phyloP scores from a whole-genome alignment of 1,284 basidiomycete genomes.

The Vanrija sp. region DNA sequence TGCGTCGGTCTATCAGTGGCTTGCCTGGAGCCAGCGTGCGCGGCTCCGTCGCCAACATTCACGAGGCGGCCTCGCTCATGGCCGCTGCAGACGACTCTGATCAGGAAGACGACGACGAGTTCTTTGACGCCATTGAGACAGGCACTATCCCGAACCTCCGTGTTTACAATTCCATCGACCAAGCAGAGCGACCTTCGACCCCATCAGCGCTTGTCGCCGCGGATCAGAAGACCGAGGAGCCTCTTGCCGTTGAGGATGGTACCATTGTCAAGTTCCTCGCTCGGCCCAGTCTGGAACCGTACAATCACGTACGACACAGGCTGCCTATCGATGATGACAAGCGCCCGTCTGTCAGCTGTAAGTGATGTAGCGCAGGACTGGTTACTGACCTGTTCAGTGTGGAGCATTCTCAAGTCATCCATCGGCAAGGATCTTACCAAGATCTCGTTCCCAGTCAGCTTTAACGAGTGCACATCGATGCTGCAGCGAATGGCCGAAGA shows the following conservation, averaged over 20 bases:
- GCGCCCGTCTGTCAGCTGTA: conserved; percentile 73
- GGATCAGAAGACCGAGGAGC: neutral
- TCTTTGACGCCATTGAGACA: conserved; percentile 93
- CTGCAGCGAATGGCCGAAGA: conserved; percentile 76
- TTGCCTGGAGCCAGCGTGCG: neutral
- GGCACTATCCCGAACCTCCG: conserved; percentile 67
- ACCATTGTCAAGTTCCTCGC: conserved; percentile 47
- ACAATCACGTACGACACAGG: conserved; percentile 61
- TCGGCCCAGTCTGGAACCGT: conserved; percentile 63
- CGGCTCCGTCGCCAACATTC: conserved; percentile 3
- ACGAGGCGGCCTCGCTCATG: conserved; percentile 10
- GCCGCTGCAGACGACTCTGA: conserved; percentile 46
- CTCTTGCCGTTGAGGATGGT: neutral
- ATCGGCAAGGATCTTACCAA: conserved; percentile 97
- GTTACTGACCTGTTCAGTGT: conserved; percentile 52
- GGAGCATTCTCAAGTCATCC: conserved; percentile 92
- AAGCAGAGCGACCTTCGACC: conserved; percentile 38
- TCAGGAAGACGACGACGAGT: conserved; percentile 85
- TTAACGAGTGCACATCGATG: conserved; percentile 97
- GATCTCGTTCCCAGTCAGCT: conserved; percentile 89
- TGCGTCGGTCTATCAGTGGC: neutral
- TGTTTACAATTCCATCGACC: conserved; percentile 59
- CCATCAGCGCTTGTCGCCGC: conserved; percentile 3
- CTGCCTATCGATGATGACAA: conserved; percentile 74
- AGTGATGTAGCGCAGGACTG: conserved; percentile 5